Conservation (phyloP, 2,329 filamentous ascomycete species). For the Diaporthe sp. region DNA sequence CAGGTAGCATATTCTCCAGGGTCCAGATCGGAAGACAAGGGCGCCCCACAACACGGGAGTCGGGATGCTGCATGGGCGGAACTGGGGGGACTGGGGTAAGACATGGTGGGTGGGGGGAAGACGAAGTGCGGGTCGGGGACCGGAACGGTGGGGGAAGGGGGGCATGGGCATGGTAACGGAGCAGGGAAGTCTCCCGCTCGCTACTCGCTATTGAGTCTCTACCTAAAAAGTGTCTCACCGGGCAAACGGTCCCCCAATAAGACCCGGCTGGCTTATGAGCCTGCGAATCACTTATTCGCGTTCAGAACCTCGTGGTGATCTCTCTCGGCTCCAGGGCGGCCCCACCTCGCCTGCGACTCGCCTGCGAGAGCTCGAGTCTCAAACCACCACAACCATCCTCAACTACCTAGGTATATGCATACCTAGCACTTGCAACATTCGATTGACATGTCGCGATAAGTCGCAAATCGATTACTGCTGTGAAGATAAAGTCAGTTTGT, state of each 20-base stretch:
- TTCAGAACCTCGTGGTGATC: neutral
- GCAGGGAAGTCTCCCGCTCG: no score
- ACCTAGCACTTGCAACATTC: neutral
- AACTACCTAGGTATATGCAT: neutral
- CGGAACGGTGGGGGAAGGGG: constrained; percentile 39
- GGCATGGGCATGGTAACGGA: no score
- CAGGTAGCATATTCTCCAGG: neutral
- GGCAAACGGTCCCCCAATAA: neutral
- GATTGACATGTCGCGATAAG: neutral
- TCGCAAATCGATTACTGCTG: no score
- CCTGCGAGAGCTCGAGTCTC: neutral
- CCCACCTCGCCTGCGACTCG: constrained; percentile 25
- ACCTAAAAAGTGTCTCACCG: neutral
- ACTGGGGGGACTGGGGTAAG: neutral
- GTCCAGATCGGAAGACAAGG: neutral
- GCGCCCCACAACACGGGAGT: constrained; percentile 10
- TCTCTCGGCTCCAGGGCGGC: neutral
- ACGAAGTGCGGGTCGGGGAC: neutral
- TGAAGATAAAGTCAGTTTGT: neutral
- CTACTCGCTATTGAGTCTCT: no score
- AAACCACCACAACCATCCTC: neutral
- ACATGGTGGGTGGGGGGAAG: neutral
- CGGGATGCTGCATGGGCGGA: constrained; percentile 19
- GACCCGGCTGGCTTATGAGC: neutral
- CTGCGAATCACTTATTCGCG: neutral